Conservation (phyloP, 768 basidiomycete genomes). For the Gloeopeniophorella convolvens region DNA sequence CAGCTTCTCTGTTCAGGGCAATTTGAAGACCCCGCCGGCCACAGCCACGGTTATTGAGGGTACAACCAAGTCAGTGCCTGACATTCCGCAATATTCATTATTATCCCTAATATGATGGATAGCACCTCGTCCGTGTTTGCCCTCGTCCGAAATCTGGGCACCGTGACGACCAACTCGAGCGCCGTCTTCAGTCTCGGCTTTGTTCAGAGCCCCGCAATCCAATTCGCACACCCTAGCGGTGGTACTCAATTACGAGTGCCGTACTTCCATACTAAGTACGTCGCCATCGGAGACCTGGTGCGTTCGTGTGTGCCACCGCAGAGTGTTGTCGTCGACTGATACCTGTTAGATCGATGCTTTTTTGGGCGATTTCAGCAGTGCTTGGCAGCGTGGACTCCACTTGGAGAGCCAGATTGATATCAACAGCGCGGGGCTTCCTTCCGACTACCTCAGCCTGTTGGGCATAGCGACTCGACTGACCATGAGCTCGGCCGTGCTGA, state of each 20-base stretch:
- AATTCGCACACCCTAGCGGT: constrained; percentile 6
- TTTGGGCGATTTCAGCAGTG: constrained; percentile 6
- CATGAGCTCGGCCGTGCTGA: constrained; percentile 15
- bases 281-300: not conserved
- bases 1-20: not conserved
- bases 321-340: not conserved
- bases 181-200: constrained; percentile 10
- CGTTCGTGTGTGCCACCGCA: not conserved
- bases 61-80: constrained; percentile 2
- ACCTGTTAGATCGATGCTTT: constrained; percentile 4
- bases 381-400: not conserved
- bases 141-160: not conserved
- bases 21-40: not conserved
- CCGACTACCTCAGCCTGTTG: constrained; percentile 2
- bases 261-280: constrained; percentile 4
- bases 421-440: not conserved
- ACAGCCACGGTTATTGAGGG: not conserved
- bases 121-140: constrained; percentile 9
- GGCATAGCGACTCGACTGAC: constrained; percentile 4
- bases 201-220: constrained; percentile 9
- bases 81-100: too few species aligned
- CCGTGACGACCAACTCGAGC: not conserved
- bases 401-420: constrained; percentile 1
- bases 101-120: not conserved
- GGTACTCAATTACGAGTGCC: not conserved